phyloP scores from a whole-genome alignment of 73 alveolate genomes.

The Paramecium octaurelia region DNA sequence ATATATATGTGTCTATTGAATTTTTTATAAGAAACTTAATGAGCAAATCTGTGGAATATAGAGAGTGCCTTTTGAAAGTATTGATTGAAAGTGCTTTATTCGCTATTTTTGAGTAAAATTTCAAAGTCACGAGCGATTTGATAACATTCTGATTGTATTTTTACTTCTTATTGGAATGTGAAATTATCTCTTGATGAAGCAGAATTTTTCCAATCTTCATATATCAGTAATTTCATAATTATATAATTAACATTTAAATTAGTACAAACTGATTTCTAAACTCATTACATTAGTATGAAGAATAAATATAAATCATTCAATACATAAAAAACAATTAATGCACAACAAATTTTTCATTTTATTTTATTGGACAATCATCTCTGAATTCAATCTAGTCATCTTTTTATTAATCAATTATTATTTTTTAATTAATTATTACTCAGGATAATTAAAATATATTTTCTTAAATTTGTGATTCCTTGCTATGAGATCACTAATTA shows the following conservation, averaged over 20 bases:
- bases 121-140: neutral
- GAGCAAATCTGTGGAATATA: conserved; percentile 41
- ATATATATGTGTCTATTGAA: conserved; percentile 15
- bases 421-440: neutral
- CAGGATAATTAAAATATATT: neutral
- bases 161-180: neutral
- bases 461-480: neutral
- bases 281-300: neutral
- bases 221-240: neutral
- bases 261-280: neutral
- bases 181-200: conserved; percentile 19
- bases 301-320: neutral
- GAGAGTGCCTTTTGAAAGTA: neutral
- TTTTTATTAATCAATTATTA: neutral
- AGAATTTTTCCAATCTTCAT: conserved; percentile 37
- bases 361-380: neutral
- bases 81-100: neutral
- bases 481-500: neutral
- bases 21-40: neutral
- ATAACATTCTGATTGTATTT: neutral
- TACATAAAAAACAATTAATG: conserved; percentile 4
- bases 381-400: neutral
- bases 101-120: neutral
- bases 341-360: neutral
- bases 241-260: neutral